Evolutionary conservation across 345 rosid species (phyloP).

Genomic region (Zanthoxylum bungeanum): DNA sequence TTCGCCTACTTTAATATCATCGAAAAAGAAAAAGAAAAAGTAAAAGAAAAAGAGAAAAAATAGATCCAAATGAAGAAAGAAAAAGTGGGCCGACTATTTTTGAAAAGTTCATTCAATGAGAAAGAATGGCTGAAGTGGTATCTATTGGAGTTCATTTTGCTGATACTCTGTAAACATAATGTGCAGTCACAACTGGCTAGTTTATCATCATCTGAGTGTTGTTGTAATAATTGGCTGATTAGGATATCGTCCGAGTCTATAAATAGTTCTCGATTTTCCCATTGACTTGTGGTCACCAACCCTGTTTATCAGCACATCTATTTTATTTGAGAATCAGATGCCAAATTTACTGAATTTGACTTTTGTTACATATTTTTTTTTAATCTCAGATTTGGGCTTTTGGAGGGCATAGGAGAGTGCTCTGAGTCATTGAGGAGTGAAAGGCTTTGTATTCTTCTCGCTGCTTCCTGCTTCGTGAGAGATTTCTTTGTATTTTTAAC

Average conservation of each 20-base stretch:
- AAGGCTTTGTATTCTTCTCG: neutral
- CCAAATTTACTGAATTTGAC: neutral
- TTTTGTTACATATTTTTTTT: neutral
- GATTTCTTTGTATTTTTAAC: constrained; percentile 10
- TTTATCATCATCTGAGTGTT: neutral
- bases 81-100: neutral
- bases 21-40: too few relatives aligned
- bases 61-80: neutral
- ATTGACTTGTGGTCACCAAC: neutral
- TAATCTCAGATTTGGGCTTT: constrained; percentile 86
- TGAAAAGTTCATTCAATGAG: neutral
- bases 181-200: neutral
- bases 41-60: too few relatives aligned
- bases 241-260: neutral
- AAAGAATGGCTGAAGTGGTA: neutral
- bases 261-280: neutral
- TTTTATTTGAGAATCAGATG: neutral
- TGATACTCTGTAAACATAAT: neutral
- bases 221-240: neutral
- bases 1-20: neutral
- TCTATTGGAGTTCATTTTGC: neutral
- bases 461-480: constrained; percentile 10
- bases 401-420: constrained; percentile 76
- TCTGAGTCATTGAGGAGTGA: constrained; percentile 28
- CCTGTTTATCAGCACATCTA: neutral